Evolutionary conservation across 176 grass and related monocot genomes (phyloP), one percentile per base, ranked within the genome.

Genomic region (Bothriochloa decipiens): DNA sequence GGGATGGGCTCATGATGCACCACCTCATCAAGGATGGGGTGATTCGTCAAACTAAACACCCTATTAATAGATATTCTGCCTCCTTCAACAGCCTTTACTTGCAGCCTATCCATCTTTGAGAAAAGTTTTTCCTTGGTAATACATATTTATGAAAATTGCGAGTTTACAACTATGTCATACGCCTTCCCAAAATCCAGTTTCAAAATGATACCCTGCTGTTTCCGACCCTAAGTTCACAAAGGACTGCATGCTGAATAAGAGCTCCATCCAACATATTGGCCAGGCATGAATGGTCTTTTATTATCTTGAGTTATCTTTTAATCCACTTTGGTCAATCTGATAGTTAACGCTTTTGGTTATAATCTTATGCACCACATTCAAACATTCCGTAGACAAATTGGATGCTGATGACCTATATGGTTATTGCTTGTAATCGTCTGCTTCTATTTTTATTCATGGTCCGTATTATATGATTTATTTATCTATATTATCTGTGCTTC

Each of bases 391-490:
- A 61, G 57, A 61, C n/a, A 61, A 61, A 25, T 25, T 23, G 22
- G 57, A 60, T 9, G 3, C 10, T 11, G 20, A 60, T 60, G 8
- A 60, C 22, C 68, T 26, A 80, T 43, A 79, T 14, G 41, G 18
- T 50, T 81, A 85, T 80, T 86, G 15, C 9, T 17, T 2, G 13
- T 45, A 49, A 60, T 74, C 11, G 10, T 43, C 29, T 0, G 35
- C 82, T 83, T 16, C 7, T 66, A 4, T 65, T 83, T 37, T 33
- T 29, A 37, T 47, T 25, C n/a, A 58, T 47, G 32, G 84, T 49
- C 39, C 74, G 14, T n/a, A 29, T 65, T 36, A 11, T 45, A 53
- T 23, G 26, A 41, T 13, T 35, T 2, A 32, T 32, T 32, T 32
- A 32, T 32, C 29, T 32, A 47, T 81, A 67, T 23, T 66, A 2